A percentile compares a stretch with the other conserved stretches of the same genome.
phyloP scores from a whole-genome alignment of 2,329 filamentous ascomycete genomes.

The Endocalyx cinctus region DNA sequence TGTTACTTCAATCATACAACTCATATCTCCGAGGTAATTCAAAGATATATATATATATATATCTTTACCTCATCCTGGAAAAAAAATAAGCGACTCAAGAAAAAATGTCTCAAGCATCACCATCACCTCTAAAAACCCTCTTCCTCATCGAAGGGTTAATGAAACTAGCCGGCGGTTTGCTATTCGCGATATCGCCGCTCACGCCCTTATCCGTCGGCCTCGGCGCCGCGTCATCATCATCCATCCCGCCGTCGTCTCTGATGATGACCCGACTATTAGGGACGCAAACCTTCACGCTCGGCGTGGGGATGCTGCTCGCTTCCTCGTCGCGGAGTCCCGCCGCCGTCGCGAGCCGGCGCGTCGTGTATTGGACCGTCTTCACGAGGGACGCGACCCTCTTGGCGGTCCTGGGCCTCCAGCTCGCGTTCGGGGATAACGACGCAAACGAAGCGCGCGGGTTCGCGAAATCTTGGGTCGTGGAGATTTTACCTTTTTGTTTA shows the following conservation, averaged over 20 bases:
- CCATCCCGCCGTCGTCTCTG: conserved; percentile 9
- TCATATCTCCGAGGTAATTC: no score
- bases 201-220: conserved; percentile 12
- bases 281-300: conserved; percentile 14
- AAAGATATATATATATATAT: no score
- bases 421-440: conserved; percentile 10
- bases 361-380: conserved; percentile 16
- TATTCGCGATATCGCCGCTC: conserved; percentile 12
- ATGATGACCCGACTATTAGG: conserved; percentile 13
- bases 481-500: conserved; percentile 13
- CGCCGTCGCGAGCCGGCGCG: conserved; percentile 9
- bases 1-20: no score
- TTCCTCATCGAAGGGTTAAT: conserved; percentile 13
- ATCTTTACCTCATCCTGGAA: no score
- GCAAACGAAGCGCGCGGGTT: conserved; percentile 7
- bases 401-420: conserved; percentile 9
- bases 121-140: conserved; percentile 8
- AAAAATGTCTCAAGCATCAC: conserved; percentile 7
- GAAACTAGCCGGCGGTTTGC: conserved; percentile 9
- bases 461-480: conserved; percentile 10
- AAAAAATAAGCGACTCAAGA: no score
- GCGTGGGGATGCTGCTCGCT: conserved; percentile 12
- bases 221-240: no score
- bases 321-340: conserved; percentile 5
- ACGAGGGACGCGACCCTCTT: conserved; percentile 12